Evolutionary conservation across 768 basidiomycete genomes (phyloP).

Genomic region (Clathrus columnatus): DNA sequence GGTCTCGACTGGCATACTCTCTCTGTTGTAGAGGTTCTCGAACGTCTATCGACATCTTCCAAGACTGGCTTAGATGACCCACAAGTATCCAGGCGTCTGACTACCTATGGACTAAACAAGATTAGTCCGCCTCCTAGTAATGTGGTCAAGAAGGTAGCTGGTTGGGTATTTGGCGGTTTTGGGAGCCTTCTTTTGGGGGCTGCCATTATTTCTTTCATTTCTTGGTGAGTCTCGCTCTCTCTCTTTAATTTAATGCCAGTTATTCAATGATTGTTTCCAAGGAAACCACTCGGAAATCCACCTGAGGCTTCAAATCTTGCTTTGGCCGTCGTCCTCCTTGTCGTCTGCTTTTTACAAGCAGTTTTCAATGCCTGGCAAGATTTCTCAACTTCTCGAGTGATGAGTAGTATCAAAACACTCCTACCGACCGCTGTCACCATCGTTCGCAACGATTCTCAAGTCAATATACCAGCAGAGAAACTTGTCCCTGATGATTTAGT

Average conservation of each 20-base stretch:
- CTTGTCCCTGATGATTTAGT: slow-evolving; percentile 58
- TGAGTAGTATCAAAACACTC: slow-evolving; percentile 57
- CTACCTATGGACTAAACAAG: slow-evolving; percentile 39
- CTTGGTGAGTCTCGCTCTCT: slow-evolving; percentile 27
- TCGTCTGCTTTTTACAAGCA: slow-evolving; percentile 31
- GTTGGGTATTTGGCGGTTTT: slow-evolving; percentile 49
- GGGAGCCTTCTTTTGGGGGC: slow-evolving; percentile 35
- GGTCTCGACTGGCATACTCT: slow-evolving; percentile 42
- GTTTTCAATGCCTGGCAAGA: slow-evolving; percentile 46
- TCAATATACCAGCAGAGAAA: slow-evolving; percentile 46
- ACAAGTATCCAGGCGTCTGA: slow-evolving; percentile 39
- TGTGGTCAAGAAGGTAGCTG: slow-evolving; percentile 34
- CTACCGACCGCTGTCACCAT: slow-evolving; percentile 58
- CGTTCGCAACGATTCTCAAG: slow-evolving; percentile 40
- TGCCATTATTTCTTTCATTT: slow-evolving; percentile 46
- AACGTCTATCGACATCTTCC: slow-evolving; percentile 36
- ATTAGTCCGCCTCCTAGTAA: slow-evolving; percentile 42
- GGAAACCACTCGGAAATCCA: slow-evolving; percentile 53
- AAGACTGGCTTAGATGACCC: slow-evolving; percentile 39
- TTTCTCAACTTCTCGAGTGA: slow-evolving; percentile 47
- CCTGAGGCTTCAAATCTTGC: slow-evolving; percentile 50
- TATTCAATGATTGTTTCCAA: slow-evolving; percentile 22
- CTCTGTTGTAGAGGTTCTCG: slow-evolving; percentile 30
- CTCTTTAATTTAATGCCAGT: slow-evolving; percentile 19
- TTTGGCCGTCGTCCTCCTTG: slow-evolving; percentile 46